Conservation (phyloP, 2,329 filamentous ascomycete genomes). For the Venturia asperata region DNA sequence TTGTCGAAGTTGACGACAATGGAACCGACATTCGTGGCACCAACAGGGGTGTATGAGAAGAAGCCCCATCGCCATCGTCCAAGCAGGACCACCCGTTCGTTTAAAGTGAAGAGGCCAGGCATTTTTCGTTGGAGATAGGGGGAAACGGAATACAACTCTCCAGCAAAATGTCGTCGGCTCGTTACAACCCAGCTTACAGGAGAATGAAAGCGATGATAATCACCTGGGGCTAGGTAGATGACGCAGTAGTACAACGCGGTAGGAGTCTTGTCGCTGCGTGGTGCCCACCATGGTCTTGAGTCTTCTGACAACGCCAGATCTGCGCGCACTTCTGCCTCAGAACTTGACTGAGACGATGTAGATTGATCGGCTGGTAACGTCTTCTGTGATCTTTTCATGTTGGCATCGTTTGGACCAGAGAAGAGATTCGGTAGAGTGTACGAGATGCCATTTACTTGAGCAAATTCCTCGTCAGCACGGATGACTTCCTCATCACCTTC, state of each 20-base stretch:
- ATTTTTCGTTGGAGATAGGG: slow-evolving; percentile 90
- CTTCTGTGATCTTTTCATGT: slow-evolving; percentile 30
- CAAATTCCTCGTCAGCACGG: slow-evolving; percentile 83
- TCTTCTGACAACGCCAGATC: slow-evolving; percentile 67
- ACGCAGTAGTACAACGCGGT: slow-evolving; percentile 87
- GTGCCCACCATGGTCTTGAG: slow-evolving; percentile 47
- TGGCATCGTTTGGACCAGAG: slow-evolving; percentile 54
- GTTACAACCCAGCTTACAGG: slow-evolving; percentile 94
- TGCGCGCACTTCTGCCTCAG: slow-evolving; percentile 74
- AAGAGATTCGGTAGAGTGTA: slow-evolving; percentile 87
- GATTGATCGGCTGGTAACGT: slow-evolving; percentile 55
- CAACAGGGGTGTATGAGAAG: slow-evolving; percentile 92
- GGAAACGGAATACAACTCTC: slow-evolving; percentile 89
- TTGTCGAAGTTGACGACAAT: slow-evolving; percentile 96
- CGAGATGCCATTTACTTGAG: slow-evolving; percentile 85
- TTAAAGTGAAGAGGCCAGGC: slow-evolving; percentile 90
- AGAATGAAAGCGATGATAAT: slow-evolving; percentile 98
- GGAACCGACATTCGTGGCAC: slow-evolving; percentile 93
- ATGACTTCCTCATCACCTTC: slow-evolving; percentile 56
- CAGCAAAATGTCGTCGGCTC: slow-evolving; percentile 90
- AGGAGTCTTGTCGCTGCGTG: slow-evolving; percentile 34
- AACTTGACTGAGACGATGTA: slow-evolving; percentile 56
- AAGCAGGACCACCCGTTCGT: slow-evolving; percentile 88
- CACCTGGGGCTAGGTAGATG: slow-evolving; percentile 90
- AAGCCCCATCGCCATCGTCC: slow-evolving; percentile 96